Evolutionary conservation across 305 asterid species (phyloP).

Genomic region (Striga hermonthica): DNA sequence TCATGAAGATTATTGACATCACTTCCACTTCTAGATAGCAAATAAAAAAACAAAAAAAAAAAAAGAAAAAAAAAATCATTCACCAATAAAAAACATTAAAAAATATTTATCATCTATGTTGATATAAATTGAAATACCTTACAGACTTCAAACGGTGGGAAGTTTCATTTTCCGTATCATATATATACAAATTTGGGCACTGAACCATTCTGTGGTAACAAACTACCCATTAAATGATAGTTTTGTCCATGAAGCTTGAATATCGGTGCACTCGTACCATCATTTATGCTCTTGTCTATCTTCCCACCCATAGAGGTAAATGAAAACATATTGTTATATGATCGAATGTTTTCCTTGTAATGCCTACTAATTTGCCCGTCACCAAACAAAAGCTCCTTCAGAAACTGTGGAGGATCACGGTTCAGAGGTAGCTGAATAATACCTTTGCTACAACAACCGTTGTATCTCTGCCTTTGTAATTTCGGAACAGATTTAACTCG

Average conservation of each 20-base stretch:
- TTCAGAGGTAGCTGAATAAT: not conserved
- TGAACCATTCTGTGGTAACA: not conserved
- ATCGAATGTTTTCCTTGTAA: not conserved
- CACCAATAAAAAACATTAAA: not conserved
- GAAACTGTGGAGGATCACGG: not conserved
- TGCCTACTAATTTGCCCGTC: not conserved
- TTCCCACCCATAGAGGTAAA: slow-evolving; percentile 18
- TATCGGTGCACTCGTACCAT: not conserved
- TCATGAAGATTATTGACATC: not conserved
- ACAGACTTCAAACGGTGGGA: not conserved
- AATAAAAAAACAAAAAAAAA: too few species aligned
- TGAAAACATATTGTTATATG: not conserved
- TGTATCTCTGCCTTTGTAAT: not conserved
- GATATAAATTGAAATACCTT: not conserved
- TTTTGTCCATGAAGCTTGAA: slow-evolving; percentile 6
- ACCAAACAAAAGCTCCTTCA: not conserved
- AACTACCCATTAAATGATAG: slow-evolving; percentile 18
- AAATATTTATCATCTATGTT: too few species aligned
- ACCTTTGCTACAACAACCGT: not conserved
- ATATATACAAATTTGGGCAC: too few species aligned
- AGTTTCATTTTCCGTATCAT: not conserved
- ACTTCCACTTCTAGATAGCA: not conserved
- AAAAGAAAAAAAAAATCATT: too few species aligned
- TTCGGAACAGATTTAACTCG: not conserved
- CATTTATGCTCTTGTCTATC: not conserved